Base-by-base conservation (phyloP, 768 basidiomycete genomes). In the Russula sp. region DNA sequence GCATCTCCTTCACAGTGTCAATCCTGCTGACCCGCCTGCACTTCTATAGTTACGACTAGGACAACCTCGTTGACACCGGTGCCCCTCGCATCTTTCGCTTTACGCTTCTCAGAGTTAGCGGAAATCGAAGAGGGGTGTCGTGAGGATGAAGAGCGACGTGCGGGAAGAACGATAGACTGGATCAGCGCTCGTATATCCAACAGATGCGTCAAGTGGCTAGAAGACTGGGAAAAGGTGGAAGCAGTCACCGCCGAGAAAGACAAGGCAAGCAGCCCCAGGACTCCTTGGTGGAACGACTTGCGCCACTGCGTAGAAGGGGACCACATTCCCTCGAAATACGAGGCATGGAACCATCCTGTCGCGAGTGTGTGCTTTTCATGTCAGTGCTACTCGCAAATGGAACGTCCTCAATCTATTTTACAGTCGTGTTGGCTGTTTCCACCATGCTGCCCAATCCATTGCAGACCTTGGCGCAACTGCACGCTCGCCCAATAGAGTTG, bases 281-380 rank as follows among this genome's bases (percentile, higher is more conserved):
- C 88, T 10, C 91, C 90, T 1, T 94, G 91, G 91, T 94, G 91
- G 91, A 87, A 91, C 66, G 91, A 94, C 71, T 78, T 94, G 44
- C 78, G 80, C 68, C 79, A 84, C 11, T 94, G 91, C 72, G 79
- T 81, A 1, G 87, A 93, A 71, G 89, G 88, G 0, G 89, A 93
- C 70, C 79, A 83, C 72, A 77, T 86, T 10, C 91, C 91, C 10
- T 83, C 82, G 39, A 85, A 79, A 70, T 71, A 75, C 1, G 91
- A 94, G 70, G 87, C 84, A 52, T 94, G 91, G 91, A 94, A 92
- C 69, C 91, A 94, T 74, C 91, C 91, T 54, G 83, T 85, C 52
- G 84, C 91, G 27, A 75, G 91, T 93, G 70, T 62, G 88, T 69
- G 40, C 57, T 63, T 65, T 39, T 22, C 61, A 49, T 32, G 20